These are phyloP conservation scores for Castanopsis chinensis DNA, from an alignment of 306 rosid genomes.

Conservation along the genomic window DNA sequence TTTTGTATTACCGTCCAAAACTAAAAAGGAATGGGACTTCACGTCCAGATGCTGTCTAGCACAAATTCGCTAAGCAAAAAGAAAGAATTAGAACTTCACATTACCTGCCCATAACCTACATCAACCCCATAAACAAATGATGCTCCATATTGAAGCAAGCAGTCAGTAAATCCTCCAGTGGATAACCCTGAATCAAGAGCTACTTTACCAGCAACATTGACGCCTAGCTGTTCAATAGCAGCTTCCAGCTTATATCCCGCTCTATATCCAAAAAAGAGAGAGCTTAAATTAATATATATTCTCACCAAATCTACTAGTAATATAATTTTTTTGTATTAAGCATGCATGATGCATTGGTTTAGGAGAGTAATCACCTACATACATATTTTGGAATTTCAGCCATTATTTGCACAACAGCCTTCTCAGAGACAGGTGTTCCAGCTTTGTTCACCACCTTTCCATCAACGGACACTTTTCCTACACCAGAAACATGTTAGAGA, in stretches of 20 bases:
- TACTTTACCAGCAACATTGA: constrained; percentile 75
- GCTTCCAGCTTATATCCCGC: constrained; percentile 97
- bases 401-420: no score
- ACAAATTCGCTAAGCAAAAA: background rate
- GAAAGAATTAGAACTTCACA: background rate
- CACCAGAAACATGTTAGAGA: constrained; percentile 15
- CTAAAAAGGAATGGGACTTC: background rate
- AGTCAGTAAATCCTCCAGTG: constrained; percentile 95
- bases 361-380: no score
- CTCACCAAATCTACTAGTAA: no score
- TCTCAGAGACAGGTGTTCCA: no score
- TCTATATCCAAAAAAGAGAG: constrained; percentile 35
- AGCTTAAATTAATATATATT: constrained; percentile 9
- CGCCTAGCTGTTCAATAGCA: constrained; percentile 73
- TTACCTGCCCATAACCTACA: constrained; percentile 98
- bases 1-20: background rate
- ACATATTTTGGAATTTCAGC: no score
- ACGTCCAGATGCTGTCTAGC: background rate
- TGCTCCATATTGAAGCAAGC: constrained; percentile 90
- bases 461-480: constrained; percentile 82
- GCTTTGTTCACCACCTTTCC: constrained; percentile 83
- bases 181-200: constrained; percentile 97
- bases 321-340: no score
- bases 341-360: no score
- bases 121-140: constrained; percentile 90